A percentile compares a stretch with the other conserved stretches of the same genome.
phyloP scores from a whole-genome alignment of 108 stramenopile genomes.

The Bacterosira constricta region DNA sequence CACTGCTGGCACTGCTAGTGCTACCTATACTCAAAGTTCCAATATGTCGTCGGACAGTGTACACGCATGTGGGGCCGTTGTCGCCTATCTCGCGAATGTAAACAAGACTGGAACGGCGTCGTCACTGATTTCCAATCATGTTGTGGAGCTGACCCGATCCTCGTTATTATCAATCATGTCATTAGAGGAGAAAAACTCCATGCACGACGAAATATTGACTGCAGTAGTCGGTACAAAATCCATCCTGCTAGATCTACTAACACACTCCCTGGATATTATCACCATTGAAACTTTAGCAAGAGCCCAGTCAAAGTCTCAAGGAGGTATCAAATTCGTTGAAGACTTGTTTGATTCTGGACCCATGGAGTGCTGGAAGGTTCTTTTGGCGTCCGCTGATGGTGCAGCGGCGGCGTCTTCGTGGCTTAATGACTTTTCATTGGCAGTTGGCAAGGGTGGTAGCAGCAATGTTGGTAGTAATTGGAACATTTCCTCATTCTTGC shows the following conservation, averaged over 20 bases:
- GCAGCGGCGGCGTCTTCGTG: slow-evolving; percentile 34
- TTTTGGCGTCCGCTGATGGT: slow-evolving; percentile 17
- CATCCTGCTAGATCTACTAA: slow-evolving; percentile 27
- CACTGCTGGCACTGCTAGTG: no score
- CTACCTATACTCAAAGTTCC: no score
- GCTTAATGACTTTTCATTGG: neutral
- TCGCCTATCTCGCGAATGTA: slow-evolving; percentile 17
- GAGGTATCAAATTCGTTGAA: slow-evolving; percentile 29
- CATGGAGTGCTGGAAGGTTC: slow-evolving; percentile 29
- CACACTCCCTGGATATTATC: slow-evolving; percentile 25
- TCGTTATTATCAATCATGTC: slow-evolving; percentile 27
- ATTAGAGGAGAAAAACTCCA: slow-evolving; percentile 18
- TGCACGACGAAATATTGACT: slow-evolving; percentile 13
- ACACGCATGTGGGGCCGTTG: slow-evolving; percentile 28
- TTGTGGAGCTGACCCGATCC: slow-evolving; percentile 22
- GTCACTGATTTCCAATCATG: slow-evolving; percentile 25
- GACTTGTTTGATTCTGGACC: slow-evolving; percentile 25
- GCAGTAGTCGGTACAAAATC: slow-evolving; percentile 8
- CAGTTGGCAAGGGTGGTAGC: neutral
- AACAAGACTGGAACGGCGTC: neutral
- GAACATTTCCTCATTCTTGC: slow-evolving; percentile 21
- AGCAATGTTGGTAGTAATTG: no score
- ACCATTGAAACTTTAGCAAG: slow-evolving; percentile 33
- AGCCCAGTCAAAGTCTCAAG: slow-evolving; percentile 7
- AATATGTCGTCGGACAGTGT: slow-evolving; percentile 15